phyloP scores from a whole-genome alignment of 208 protist genomes.

The Polymyxa betae region DNA sequence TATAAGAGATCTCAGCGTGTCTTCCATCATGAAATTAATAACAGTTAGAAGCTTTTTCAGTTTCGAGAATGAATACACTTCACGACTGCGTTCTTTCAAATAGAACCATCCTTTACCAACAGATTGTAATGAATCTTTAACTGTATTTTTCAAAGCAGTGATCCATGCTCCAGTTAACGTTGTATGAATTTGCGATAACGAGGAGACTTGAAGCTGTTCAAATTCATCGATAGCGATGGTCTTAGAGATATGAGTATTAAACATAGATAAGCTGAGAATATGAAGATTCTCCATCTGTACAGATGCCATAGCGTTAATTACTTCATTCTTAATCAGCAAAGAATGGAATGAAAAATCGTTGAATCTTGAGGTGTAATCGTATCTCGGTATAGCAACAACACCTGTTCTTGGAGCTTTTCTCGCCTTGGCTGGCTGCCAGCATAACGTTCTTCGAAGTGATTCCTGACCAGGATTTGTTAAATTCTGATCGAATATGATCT shows the following conservation, averaged over 20 bases:
- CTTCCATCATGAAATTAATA: slow-evolving; percentile 58
- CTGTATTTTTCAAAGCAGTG: slow-evolving; percentile 51
- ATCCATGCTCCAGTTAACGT: slow-evolving; percentile 62
- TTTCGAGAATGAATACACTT: slow-evolving; percentile 67
- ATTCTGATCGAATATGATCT: slow-evolving; percentile 61
- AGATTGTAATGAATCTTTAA: slow-evolving; percentile 20
- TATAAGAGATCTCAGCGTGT: slow-evolving; percentile 27
- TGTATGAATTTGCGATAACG: neutral
- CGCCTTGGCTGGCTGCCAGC: neutral
- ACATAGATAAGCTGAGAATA: slow-evolving; percentile 53
- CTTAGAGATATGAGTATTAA: slow-evolving; percentile 45
- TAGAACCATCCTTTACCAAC: slow-evolving; percentile 65
- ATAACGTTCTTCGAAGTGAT: neutral
- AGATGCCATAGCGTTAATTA: slow-evolving; percentile 33
- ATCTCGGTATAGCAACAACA: slow-evolving; percentile 20
- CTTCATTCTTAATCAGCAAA: slow-evolving; percentile 54
- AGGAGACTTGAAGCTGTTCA: slow-evolving; percentile 56
- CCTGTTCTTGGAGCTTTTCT: neutral
- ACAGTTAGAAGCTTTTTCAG: slow-evolving; percentile 48
- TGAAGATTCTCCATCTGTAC: slow-evolving; percentile 50
- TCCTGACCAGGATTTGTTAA: slow-evolving; percentile 27
- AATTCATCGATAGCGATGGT: slow-evolving; percentile 57
- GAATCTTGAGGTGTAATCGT: slow-evolving; percentile 32
- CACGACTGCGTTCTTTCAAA: slow-evolving; percentile 58
- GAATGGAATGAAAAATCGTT: slow-evolving; percentile 60